Percentiles rank a stretch among this genome's conserved stretches.
Conservation (phyloP, 1,139 yeast species). For the Scheffersomyces lignicola region DNA sequence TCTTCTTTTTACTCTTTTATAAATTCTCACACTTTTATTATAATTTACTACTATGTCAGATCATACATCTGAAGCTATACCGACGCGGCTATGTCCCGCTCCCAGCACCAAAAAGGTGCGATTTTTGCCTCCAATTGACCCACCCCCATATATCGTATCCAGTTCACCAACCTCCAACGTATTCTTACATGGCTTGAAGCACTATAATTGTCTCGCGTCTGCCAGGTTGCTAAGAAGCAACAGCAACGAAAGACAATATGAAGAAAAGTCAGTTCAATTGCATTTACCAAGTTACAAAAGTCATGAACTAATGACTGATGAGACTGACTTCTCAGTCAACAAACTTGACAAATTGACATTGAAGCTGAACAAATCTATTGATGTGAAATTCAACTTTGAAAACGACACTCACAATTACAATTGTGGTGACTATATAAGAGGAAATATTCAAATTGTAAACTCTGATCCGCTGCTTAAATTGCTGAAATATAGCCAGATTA, state of each 20-base stretch:
- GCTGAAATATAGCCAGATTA: neutral
- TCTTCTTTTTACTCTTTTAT: no score
- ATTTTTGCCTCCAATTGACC: neutral
- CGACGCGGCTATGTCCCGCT: no score
- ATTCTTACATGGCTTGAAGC: no score
- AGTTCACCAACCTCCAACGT: neutral
- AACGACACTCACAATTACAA: neutral
- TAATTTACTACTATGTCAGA: no score
- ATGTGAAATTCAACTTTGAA: neutral
- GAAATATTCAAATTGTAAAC: neutral
- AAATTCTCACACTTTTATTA: no score
- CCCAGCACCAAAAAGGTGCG: neutral
- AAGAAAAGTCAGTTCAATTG: neutral
- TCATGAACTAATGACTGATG: neutral
- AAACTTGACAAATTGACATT: neutral
- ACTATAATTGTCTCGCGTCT: no score
- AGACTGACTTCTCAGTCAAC: neutral
- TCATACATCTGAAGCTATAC: no score
- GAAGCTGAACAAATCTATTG: neutral
- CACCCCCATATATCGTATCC: constrained; percentile 2
- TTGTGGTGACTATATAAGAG: neutral
- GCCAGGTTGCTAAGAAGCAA: no score
- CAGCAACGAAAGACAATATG: neutral
- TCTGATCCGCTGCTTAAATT: no score
- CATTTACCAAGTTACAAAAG: constrained; percentile 1